Evolutionary conservation across 768 basidiomycete species (phyloP).

Genomic region (Mycena galopus): DNA sequence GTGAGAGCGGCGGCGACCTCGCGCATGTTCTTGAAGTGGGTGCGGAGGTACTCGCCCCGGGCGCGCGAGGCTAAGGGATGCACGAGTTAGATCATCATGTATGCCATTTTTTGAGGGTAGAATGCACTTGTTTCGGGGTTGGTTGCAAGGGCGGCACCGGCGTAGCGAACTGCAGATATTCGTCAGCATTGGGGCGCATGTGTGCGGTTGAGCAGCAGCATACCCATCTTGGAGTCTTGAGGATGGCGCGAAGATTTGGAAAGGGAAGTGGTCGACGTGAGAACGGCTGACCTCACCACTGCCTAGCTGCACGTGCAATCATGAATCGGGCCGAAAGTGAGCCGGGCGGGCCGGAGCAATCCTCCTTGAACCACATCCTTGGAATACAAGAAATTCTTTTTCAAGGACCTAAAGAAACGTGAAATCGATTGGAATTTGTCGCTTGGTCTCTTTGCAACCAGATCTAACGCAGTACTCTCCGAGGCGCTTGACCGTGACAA

Average conservation of each 20-base stretch:
- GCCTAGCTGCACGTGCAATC: too few species aligned
- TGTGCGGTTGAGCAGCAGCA: slow-evolving; percentile 46
- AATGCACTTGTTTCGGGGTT: slow-evolving; percentile 96
- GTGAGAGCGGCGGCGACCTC: slow-evolving; percentile 96
- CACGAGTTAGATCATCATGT: slow-evolving; percentile 35
- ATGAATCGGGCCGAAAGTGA: too few species aligned
- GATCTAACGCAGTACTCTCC: too few species aligned
- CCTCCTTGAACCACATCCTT: too few species aligned
- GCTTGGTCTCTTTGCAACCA: too few species aligned
- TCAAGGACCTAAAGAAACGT: too few species aligned
- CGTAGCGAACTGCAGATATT: slow-evolving; percentile 84
- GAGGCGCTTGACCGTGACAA: too few species aligned
- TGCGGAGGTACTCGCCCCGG: slow-evolving; percentile 96
- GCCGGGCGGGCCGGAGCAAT: too few species aligned
- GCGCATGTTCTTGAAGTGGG: slow-evolving; percentile 99
- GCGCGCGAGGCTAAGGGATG: slow-evolving; percentile 82
- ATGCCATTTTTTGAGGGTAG: not conserved
- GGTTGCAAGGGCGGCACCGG: slow-evolving; percentile 84
- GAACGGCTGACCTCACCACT: too few species aligned
- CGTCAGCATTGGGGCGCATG: slow-evolving; percentile 2
- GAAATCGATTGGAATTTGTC: too few species aligned
- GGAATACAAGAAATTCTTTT: too few species aligned
- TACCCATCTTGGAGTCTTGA: slow-evolving; percentile 78
- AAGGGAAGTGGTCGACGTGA: not conserved
- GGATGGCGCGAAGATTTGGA: slow-evolving; percentile 46